These are phyloP conservation scores for Globisporangium lucens DNA, from an alignment of 352 stramenopile species.

Conservation along the genomic window DNA sequence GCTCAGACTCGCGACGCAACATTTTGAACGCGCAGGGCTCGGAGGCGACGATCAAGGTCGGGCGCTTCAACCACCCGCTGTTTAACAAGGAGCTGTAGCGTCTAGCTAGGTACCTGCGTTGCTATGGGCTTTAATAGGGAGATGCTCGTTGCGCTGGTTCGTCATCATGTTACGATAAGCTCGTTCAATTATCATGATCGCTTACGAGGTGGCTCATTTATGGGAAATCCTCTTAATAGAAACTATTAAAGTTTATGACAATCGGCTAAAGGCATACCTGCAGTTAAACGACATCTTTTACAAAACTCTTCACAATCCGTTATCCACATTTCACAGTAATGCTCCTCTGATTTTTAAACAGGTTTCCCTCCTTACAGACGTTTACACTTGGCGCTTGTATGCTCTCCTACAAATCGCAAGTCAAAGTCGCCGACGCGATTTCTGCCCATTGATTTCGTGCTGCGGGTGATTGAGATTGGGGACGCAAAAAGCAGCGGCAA, in stretches of 20 bases:
- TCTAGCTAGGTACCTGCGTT: background rate
- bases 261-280: too few species aligned
- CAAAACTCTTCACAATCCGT: background rate
- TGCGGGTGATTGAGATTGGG: background rate
- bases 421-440: background rate
- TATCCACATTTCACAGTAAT: background rate
- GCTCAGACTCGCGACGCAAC: constrained; percentile 66
- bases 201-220: background rate
- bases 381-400: background rate
- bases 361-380: background rate
- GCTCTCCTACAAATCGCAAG: background rate
- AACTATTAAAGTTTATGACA: too few species aligned
- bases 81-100: constrained; percentile 57
- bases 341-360: background rate
- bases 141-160: too few species aligned
- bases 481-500: background rate
- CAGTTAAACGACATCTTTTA: background rate
- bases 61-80: constrained; percentile 67
- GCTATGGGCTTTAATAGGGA: too few species aligned
- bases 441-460: constrained; percentile 13
- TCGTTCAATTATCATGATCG: too few species aligned
- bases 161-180: too few species aligned
- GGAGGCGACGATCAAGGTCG: constrained; percentile 58
- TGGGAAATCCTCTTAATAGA: too few species aligned
- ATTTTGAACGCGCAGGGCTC: constrained; percentile 38